Percentiles rank a stretch among this genome's conserved stretches.
Conservation (phyloP, 1,284 basidiomycete species). For the Irpex sp. region DNA sequence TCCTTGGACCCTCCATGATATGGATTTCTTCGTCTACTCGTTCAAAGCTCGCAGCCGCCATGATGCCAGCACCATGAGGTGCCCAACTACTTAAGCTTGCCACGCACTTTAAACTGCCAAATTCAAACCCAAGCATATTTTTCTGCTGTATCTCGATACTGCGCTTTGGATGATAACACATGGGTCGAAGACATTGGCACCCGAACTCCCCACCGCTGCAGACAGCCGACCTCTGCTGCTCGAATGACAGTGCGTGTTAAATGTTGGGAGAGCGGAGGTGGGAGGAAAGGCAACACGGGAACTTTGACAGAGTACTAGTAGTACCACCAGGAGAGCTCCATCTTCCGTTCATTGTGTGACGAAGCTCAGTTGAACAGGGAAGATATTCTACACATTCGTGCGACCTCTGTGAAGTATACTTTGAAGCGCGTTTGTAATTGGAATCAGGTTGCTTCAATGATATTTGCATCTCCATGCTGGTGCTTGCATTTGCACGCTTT, state of each 20-base stretch:
- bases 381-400: slow-evolving; percentile 45
- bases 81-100: slow-evolving; percentile 12
- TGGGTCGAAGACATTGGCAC: slow-evolving; percentile 14
- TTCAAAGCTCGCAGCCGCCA: slow-evolving; percentile 12
- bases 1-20: not conserved
- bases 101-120: slow-evolving; percentile 16
- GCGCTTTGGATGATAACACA: slow-evolving; percentile 9
- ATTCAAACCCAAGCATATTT: slow-evolving; percentile 15
- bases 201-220: slow-evolving; percentile 3
- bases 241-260: not conserved
- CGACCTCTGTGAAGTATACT: not conserved
- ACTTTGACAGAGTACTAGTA: slow-evolving; percentile 75
- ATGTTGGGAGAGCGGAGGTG: not conserved
- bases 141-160: slow-evolving; percentile 10
- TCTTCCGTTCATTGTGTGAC: slow-evolving; percentile 74
- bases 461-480: too few relatives aligned
- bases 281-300: slow-evolving; percentile 16
- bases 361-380: slow-evolving; percentile 61
- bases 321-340: slow-evolving; percentile 63
- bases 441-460: too few relatives aligned
- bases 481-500: too few relatives aligned
- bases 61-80: slow-evolving; percentile 15
- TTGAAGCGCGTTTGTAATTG: too few relatives aligned
- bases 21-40: not conserved
- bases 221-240: not conserved